phyloP scores from a whole-genome alignment of 2,329 filamentous ascomycete genomes.

The Ilyonectria mors-panacis region DNA sequence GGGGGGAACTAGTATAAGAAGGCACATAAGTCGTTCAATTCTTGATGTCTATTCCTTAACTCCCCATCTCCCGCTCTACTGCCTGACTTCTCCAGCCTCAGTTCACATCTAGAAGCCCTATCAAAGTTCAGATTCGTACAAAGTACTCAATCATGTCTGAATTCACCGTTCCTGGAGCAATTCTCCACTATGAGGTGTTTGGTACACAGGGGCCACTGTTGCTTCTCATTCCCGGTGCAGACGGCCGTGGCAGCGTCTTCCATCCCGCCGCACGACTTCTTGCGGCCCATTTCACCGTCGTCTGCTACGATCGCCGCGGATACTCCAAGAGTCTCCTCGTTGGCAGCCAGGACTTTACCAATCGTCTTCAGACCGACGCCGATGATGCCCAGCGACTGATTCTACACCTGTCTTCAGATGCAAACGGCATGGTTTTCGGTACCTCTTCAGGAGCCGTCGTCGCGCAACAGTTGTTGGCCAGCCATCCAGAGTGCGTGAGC shows the following conservation, averaged over 20 bases:
- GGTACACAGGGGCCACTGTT: background rate
- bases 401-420: background rate
- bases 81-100: no score
- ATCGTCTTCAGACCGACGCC: background rate
- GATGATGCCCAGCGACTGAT: constrained; percentile 1
- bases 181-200: background rate
- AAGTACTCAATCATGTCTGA: background rate
- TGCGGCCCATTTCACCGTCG: background rate
- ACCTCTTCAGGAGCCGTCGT: background rate
- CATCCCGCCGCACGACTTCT: background rate
- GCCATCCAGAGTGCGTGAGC: background rate
- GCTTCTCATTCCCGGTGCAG: background rate
- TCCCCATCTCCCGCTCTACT: no score
- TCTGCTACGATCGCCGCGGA: background rate
- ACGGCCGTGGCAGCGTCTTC: background rate
- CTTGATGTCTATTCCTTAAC: no score
- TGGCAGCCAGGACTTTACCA: background rate
- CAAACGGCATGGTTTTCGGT: background rate
- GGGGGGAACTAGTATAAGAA: no score
- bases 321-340: background rate
- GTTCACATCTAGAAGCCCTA: no score
- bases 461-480: background rate
- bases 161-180: background rate
- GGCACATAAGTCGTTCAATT: no score
- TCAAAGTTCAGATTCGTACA: no score